Evolutionary conservation across 169 alveolate genomes (phyloP).

Genomic region (Plasmodium inui): DNA sequence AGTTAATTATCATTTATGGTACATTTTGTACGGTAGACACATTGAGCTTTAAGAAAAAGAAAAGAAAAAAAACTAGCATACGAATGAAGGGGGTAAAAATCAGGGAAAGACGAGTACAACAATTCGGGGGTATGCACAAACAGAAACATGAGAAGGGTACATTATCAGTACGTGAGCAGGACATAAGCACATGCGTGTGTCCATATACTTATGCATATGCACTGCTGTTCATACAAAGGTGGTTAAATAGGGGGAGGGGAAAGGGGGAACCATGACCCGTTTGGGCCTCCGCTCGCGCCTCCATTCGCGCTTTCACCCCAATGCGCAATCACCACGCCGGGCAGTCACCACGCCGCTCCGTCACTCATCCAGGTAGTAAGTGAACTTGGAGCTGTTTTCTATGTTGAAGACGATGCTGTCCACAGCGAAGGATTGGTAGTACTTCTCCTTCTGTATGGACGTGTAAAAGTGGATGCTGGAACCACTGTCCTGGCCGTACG

Average conservation of each 20-base stretch:
- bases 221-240: neutral
- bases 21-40: neutral
- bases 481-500: conserved; percentile 55
- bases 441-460: conserved; percentile 29
- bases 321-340: neutral
- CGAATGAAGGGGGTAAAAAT: neutral
- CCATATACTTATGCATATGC: neutral
- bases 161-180: neutral
- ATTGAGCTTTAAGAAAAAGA: neutral
- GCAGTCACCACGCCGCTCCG: neutral
- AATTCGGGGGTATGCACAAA: neutral
- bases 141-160: neutral
- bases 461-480: conserved; percentile 47
- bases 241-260: neutral
- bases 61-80: neutral
- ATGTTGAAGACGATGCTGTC: conserved; percentile 24
- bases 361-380: conserved; percentile 16
- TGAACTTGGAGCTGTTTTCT: conserved; percentile 26
- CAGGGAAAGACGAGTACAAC: neutral
- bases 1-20: neutral
- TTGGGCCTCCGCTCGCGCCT: neutral
- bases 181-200: neutral
- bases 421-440: conserved; percentile 25
- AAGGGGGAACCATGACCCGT: neutral
- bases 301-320: neutral